Base-by-base conservation (phyloP, 1,284 basidiomycete genomes). In the Ganoderma meredithae region DNA sequence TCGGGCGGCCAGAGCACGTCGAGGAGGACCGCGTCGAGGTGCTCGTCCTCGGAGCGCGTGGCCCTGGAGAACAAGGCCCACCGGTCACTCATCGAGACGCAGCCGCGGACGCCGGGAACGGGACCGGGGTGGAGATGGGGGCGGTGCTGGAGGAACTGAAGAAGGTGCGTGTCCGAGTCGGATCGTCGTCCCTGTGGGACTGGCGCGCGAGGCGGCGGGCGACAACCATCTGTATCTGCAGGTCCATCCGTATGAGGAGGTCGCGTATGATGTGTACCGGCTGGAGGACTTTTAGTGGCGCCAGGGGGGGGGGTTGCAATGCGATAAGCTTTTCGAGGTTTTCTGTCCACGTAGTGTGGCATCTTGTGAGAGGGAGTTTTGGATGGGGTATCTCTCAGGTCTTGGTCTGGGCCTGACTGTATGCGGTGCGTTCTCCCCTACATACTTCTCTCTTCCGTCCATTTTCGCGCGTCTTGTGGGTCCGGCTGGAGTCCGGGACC, bases 211-310 rank as follows among this genome's bases (percentile, higher is more conserved):
- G 22, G 43, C 22, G 58, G 25, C 33, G 40, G 33, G 22, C 12
- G 43, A 19, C 27, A 1, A 31, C 4, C 27, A 4, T 39, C 36
- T 47, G 22, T 62, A 31, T 8, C 44, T 63, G 56, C 68, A 88
- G 86, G 80, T 83, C 10, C 87, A 88, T 76, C 86, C 86, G 17
- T 88, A 88, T 71, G 86, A 88, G 76, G 84, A 87, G 74, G 85
- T 87, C 63, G 85, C 84, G 7, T 88, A 86, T 68, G 85, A 88
- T 70, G 83, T 89, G 5, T 85, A 88, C 75, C 83, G 81, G 49
- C 73, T 86, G 3, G 84, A 87, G 75, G 80, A 83, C 65, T 77
- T 85, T 64, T 85, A 64, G 65, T 1, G 8, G 6, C 22, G 4
- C 2, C 2, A 4, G 27, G 27, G 27, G 4, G 31, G 31, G 3